Evolutionary conservation across 129 eudicot species (phyloP).

Genomic region (Pseudognaphalium luteoalbum): DNA sequence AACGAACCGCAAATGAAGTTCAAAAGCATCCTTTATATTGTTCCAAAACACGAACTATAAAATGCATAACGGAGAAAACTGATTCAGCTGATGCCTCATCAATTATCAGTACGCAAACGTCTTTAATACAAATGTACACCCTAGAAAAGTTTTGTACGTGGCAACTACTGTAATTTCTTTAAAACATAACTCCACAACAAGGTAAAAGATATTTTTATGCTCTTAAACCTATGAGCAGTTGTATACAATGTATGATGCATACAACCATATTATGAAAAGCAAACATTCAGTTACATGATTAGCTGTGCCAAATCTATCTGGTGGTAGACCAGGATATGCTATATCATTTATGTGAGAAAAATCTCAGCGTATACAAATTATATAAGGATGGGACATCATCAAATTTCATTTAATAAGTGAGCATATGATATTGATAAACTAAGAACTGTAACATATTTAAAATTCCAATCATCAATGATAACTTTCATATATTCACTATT

Average conservation of each 20-base stretch:
- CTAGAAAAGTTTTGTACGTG: neutral
- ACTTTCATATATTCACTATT: neutral
- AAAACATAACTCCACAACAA: slow-evolving; percentile 10
- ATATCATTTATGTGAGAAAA: neutral
- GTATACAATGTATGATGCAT: neutral
- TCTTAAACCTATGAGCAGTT: neutral
- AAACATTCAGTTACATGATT: neutral
- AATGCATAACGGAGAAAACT: neutral
- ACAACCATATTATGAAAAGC: slow-evolving; percentile 2
- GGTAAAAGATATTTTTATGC: neutral
- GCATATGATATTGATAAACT: neutral
- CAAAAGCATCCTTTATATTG: slow-evolving; percentile 12
- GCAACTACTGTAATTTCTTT: neutral
- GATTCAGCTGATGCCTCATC: neutral
- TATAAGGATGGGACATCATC: neutral
- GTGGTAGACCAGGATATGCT: neutral
- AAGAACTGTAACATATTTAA: neutral
- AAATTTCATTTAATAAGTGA: neutral
- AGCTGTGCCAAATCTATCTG: neutral
- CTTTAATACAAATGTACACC: neutral
- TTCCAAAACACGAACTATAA: neutral
- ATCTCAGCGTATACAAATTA: neutral
- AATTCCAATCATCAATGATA: slow-evolving; percentile 5
- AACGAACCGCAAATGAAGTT: neutral
- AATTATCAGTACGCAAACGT: neutral